Base-by-base conservation (phyloP, 2,329 filamentous ascomycete genomes). In the Phaeoacremonium minimum region DNA sequence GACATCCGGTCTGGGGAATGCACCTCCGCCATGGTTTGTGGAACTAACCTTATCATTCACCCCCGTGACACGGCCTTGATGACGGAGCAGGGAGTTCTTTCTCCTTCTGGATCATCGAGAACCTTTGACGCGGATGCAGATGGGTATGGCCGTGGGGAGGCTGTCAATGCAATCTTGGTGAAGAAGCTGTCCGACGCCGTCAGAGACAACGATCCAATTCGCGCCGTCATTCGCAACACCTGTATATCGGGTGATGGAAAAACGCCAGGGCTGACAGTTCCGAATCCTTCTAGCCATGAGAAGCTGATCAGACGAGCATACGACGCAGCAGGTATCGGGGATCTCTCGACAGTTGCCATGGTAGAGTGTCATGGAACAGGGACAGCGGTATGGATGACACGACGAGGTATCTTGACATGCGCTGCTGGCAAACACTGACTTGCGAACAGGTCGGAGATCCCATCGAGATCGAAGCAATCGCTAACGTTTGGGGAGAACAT, bases 301-400 rank as follows among this genome's bases (percentile, higher is more conserved):
- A 28, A 35, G 2, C 43, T 66, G 7, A 64, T 66, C 29, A 46
- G 50, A 7, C 41, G 53, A 3, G 56, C 57, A 6, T 64, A 65
- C 38, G 18, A 31, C 2, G 45, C 43, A 3, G 50, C 50, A 3
- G 54, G 56, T 7, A 38, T 64, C 16, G 47, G 52, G 14, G 47
- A 47, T 3, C 32, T 26, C n/a, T 11, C 33, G 13, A 20, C 17
- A 2, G 6, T 16, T 6, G 36, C 36, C 16, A 18, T 40, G 6
- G 34, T 36, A 18, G 26, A n/a, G n/a, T n/a, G 18, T 11, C 34
- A 40, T 16, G 34, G 38, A 1, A 36, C 36, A 3, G 40, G 36
- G 1, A 42, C 36, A 0, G 11, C 15, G n/a, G 38, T 9, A 32
- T n/a, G n/a, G n/a, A n/a, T n/a, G n/a, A n/a, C n/a, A n/a, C n/a